phyloP scores from a whole-genome alignment of 208 protist species.

The Acanthamoeba triangularis region DNA sequence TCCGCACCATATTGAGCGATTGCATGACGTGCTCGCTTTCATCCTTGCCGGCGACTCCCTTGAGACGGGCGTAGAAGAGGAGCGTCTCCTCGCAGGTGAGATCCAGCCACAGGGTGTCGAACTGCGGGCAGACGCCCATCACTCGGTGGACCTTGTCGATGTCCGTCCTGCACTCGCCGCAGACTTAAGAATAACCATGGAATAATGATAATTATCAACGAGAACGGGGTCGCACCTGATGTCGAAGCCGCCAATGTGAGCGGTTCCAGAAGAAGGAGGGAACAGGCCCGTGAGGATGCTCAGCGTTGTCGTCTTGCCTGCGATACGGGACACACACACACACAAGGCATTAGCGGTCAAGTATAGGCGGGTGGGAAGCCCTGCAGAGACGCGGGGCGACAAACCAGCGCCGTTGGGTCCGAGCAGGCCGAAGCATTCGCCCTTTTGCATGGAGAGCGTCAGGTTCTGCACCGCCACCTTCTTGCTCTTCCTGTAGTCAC shows the following conservation, averaged over 20 bases:
- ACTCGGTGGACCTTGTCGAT: slow-evolving; percentile 78
- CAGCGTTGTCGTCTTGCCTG: slow-evolving; percentile 88
- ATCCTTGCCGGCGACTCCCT: slow-evolving; percentile 71
- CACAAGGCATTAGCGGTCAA: not conserved
- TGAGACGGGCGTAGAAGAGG: slow-evolving; percentile 85
- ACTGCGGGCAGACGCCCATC: slow-evolving; percentile 80
- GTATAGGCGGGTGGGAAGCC: not conserved
- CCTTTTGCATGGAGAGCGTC: slow-evolving; percentile 76
- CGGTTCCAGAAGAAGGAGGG: slow-evolving; percentile 62
- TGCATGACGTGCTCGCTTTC: slow-evolving; percentile 42
- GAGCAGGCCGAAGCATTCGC: slow-evolving; percentile 88
- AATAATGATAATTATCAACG: not conserved
- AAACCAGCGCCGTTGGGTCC: slow-evolving; percentile 87
- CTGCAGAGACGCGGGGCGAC: not conserved
- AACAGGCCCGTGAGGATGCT: slow-evolving; percentile 83
- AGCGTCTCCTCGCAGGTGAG: slow-evolving; percentile 81
- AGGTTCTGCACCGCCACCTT: slow-evolving; percentile 76
- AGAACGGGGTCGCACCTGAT: not conserved
- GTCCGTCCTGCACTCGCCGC: slow-evolving; percentile 29
- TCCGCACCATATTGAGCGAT: slow-evolving; percentile 4
- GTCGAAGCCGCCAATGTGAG: slow-evolving; percentile 64
- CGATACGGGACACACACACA: not conserved
- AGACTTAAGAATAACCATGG: not conserved
- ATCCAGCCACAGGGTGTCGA: slow-evolving; percentile 85
- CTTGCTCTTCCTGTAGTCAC: slow-evolving; percentile 20